Conservation (phyloP, 345 rosid species). For the Populus deltoides region DNA sequence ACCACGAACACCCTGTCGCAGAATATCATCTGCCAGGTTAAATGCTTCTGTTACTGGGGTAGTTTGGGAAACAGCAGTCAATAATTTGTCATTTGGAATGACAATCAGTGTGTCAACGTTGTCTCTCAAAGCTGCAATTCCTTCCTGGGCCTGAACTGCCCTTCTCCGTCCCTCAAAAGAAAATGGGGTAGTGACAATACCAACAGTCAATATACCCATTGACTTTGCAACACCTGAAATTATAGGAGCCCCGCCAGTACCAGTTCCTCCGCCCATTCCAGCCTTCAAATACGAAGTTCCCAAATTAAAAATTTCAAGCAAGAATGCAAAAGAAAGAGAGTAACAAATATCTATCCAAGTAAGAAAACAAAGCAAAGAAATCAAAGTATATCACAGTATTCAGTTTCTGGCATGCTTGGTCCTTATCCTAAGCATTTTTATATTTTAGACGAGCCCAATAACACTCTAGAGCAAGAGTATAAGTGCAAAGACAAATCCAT, state of each 20-base stretch:
- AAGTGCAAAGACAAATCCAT: no score
- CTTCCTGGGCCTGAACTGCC: conserved; percentile 95
- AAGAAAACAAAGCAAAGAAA: no score
- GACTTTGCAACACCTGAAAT: conserved; percentile 93
- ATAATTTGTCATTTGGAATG: conserved; percentile 93
- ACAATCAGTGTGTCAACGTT: conserved; percentile 91
- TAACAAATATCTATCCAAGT: not conserved
- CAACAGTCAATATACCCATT: conserved; percentile 95
- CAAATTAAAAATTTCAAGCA: no score
- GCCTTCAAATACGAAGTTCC: conserved; percentile 43
- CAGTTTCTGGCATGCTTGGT: no score
- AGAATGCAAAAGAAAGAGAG: not conserved
- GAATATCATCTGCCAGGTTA: conserved; percentile 94
- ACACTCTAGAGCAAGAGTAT: no score
- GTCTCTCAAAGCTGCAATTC: conserved; percentile 88
- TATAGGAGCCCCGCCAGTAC: conserved; percentile 93
- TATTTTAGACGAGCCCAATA: no score
- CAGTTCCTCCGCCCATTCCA: conserved; percentile 99
- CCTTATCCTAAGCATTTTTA: no score
- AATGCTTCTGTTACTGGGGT: conserved; percentile 97
- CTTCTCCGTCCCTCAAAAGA: conserved; percentile 96
- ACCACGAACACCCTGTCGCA: conserved; percentile 96
- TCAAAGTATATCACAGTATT: no score
- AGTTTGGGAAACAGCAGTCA: conserved; percentile 79
- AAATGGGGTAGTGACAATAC: conserved; percentile 94